phyloP scores from a whole-genome alignment of 805 yeast genomes.

The Metahyphopichia silvanorum region DNA sequence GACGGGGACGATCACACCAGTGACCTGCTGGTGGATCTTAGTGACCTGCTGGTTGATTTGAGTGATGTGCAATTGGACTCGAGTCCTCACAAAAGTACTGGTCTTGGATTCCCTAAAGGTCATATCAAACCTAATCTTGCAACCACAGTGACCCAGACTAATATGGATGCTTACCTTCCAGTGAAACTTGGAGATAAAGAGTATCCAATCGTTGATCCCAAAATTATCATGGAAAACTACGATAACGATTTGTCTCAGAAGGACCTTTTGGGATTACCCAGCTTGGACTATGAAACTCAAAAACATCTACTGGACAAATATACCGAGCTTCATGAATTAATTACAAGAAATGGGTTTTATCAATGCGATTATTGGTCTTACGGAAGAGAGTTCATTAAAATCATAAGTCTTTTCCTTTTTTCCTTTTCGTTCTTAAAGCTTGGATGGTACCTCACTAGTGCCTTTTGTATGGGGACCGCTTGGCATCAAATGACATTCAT shows the following conservation, averaged over 20 bases:
- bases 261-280: constrained; percentile 60
- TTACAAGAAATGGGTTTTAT: constrained; percentile 61
- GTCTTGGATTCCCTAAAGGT: constrained; percentile 40
- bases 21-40: too few species aligned
- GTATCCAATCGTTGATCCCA: constrained; percentile 50
- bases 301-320: constrained; percentile 52
- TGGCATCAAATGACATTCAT: constrained; percentile 91
- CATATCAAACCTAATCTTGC: constrained; percentile 48
- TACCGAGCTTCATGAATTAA: constrained; percentile 52
- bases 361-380: constrained; percentile 73
- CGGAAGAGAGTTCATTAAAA: constrained; percentile 64
- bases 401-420: constrained; percentile 48
- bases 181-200: constrained; percentile 8
- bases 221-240: constrained; percentile 48
- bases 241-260: constrained; percentile 53
- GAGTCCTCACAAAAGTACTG: constrained; percentile 5
- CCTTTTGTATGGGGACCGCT: constrained; percentile 63
- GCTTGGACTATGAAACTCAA: constrained; percentile 69
- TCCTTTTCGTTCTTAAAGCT: constrained; percentile 48
- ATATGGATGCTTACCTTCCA: constrained; percentile 34
- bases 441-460: constrained; percentile 51
- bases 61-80: constrained; percentile 9
- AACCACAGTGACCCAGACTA: constrained; percentile 35
- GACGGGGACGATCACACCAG: constrained; percentile 9
- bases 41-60: constrained; percentile 4